Conservation (phyloP, 2,329 filamentous ascomycete species). For the Tolypocladium capitatum region DNA sequence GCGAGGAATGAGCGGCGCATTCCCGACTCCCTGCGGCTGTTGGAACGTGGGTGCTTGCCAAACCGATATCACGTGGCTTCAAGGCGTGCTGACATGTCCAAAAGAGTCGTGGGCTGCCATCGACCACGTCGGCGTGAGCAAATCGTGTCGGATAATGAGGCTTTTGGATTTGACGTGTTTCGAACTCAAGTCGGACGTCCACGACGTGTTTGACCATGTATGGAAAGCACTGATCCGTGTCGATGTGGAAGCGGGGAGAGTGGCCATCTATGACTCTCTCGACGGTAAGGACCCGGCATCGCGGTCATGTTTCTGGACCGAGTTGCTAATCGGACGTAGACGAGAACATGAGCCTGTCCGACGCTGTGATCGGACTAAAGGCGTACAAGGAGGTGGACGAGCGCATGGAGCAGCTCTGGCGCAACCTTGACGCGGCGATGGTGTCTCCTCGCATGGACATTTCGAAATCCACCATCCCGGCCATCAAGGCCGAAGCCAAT, state of each 20-base stretch:
- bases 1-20: slow-evolving; percentile 41
- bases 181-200: slow-evolving; percentile 52
- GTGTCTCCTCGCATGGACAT: slow-evolving; percentile 43
- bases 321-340: slow-evolving; percentile 19
- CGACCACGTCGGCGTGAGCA: slow-evolving; percentile 44
- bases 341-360: slow-evolving; percentile 37
- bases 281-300: slow-evolving; percentile 27
- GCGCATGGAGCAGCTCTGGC: slow-evolving; percentile 47
- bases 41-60: slow-evolving; percentile 34
- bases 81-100: slow-evolving; percentile 4
- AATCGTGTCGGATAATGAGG: slow-evolving; percentile 47
- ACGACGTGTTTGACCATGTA: slow-evolving; percentile 51
- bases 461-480: slow-evolving; percentile 19
- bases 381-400: slow-evolving; percentile 49
- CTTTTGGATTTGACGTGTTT: slow-evolving; percentile 53
- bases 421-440: slow-evolving; percentile 47
- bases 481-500: slow-evolving; percentile 28
- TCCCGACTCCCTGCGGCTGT: slow-evolving; percentile 40
- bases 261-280: slow-evolving; percentile 42
- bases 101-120: slow-evolving; percentile 45
- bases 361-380: slow-evolving; percentile 42
- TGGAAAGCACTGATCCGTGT: slow-evolving; percentile 59
- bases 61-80: background rate
- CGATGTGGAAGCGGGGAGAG: slow-evolving; percentile 37
- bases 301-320: too few relatives aligned